Percentiles rank a stretch among this genome's conserved stretches.
Evolutionary conservation across 164 flowering plant genomes (phyloP).

Genomic region (Saururus chinensis): DNA sequence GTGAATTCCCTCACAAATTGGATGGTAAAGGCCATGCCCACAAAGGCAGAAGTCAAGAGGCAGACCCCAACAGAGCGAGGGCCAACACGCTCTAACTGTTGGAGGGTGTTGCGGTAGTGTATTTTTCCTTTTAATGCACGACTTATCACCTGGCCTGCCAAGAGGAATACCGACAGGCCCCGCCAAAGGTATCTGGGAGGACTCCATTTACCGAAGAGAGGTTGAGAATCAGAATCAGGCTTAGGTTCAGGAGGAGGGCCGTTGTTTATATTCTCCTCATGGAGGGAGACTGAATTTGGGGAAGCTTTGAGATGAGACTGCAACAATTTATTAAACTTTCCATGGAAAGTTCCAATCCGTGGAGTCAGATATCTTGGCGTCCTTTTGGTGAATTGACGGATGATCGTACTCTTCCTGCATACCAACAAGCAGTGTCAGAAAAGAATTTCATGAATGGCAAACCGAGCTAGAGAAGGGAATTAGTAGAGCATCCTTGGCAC

Average conservation of each 20-base stretch:
- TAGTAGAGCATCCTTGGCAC: no score
- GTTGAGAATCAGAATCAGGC: slow-evolving; percentile 2
- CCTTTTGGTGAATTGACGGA: not conserved
- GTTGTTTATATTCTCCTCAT: slow-evolving; percentile 27
- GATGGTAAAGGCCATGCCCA: slow-evolving; percentile 94
- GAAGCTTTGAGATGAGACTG: not conserved
- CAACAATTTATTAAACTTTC: not conserved
- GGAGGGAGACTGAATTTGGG: slow-evolving; percentile 9
- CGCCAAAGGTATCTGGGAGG: slow-evolving; percentile 82
- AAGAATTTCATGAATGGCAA: no score
- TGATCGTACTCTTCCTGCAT: not conserved
- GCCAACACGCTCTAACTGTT: slow-evolving; percentile 83
- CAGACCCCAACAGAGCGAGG: slow-evolving; percentile 89
- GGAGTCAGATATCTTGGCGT: not conserved
- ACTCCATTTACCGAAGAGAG: slow-evolving; percentile 46
- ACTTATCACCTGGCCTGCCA: slow-evolving; percentile 74
- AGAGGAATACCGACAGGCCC: slow-evolving; percentile 56
- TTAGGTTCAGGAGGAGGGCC: slow-evolving; percentile 22
- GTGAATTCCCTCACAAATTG: slow-evolving; percentile 93
- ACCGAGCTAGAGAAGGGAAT: no score
- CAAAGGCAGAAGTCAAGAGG: slow-evolving; percentile 74
- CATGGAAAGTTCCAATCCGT: not conserved
- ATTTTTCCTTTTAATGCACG: slow-evolving; percentile 57
- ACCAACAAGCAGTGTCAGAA: not conserved
- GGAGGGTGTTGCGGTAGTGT: slow-evolving; percentile 78